These are phyloP conservation scores for Cyclotella atomus DNA, from an alignment of 108 stramenopile genomes.

Conservation along the genomic window DNA sequence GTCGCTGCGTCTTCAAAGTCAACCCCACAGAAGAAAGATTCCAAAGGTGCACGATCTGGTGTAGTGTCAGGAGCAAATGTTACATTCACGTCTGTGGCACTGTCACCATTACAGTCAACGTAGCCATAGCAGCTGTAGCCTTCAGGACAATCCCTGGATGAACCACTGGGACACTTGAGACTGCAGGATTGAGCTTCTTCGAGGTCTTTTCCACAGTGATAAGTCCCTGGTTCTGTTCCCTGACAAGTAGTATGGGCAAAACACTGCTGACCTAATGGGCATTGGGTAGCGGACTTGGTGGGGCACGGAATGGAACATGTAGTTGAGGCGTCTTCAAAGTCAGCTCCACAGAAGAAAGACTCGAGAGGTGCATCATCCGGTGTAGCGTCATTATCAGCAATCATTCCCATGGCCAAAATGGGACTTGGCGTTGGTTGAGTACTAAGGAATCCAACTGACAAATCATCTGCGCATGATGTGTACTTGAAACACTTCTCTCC, in stretches of 20 bases:
- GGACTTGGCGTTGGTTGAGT: conserved; percentile 16
- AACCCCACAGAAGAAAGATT: conserved; percentile 46
- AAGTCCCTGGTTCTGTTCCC: conserved; percentile 30
- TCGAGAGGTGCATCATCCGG: conserved; percentile 10
- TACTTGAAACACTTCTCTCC: conserved; percentile 41
- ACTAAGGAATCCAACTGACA: not conserved
- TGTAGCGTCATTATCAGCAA: conserved; percentile 23
- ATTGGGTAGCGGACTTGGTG: conserved; percentile 18
- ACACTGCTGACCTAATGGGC: conserved; percentile 35
- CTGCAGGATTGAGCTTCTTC: conserved; percentile 70
- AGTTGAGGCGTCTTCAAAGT: conserved; percentile 43
- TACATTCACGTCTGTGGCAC: conserved; percentile 20
- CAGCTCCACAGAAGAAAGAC: conserved; percentile 42
- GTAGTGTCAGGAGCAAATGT: conserved; percentile 15
- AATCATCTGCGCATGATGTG: conserved; percentile 37
- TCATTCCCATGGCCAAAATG: conserved; percentile 16
- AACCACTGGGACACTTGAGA: conserved; percentile 63
- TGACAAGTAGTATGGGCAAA: conserved; percentile 40
- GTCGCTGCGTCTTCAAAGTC: conserved; percentile 48
- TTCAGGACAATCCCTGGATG: conserved; percentile 62
- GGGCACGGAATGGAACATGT: conserved; percentile 43
- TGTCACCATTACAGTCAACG: conserved; percentile 54
- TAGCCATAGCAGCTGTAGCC: conserved; percentile 77
- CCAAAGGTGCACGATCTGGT: conserved; percentile 15
- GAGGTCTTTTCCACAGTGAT: conserved; percentile 74